These are phyloP conservation scores for Candida rishiriensis DNA, from an alignment of 805 yeast genomes.

Conservation along the genomic window DNA sequence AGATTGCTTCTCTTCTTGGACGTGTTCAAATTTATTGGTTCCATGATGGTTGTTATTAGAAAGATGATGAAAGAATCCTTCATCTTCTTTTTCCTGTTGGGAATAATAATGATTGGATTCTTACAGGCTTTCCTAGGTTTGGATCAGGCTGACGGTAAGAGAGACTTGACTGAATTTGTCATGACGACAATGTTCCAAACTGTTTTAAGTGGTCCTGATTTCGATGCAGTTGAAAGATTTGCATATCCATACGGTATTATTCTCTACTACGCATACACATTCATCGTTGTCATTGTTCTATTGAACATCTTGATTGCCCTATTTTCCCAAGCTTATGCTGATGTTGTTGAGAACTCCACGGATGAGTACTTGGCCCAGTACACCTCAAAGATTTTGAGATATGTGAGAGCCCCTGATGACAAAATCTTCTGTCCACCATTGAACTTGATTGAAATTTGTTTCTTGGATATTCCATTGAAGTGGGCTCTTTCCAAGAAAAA, in stretches of 20 bases:
- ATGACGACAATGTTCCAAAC: conserved; percentile 64
- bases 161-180: conserved; percentile 66
- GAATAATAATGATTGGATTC: conserved; percentile 72
- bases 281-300: conserved; percentile 68
- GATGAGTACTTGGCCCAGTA: conserved; percentile 83
- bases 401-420: conserved; percentile 84
- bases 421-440: conserved; percentile 83
- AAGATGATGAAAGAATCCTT: conserved; percentile 84
- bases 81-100: conserved; percentile 71
- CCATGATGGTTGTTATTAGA: conserved; percentile 80
- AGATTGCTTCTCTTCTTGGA: conserved; percentile 73
- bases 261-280: conserved; percentile 71
- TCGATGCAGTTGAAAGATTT: conserved; percentile 62
- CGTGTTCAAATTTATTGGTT: conserved; percentile 78
- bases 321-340: conserved; percentile 78
- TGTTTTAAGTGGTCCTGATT: conserved; percentile 70
- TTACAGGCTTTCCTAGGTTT: conserved; percentile 83
- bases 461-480: conserved; percentile 41
- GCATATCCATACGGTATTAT: conserved; percentile 86
- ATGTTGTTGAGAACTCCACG: conserved; percentile 75
- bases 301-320: conserved; percentile 82
- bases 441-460: conserved; percentile 61
- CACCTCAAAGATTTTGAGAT: conserved; percentile 78
- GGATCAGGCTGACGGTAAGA: conserved; percentile 81
- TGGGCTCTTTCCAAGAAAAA: conserved; percentile 31